Percentiles rank a stretch among this genome's conserved stretches.
Conservation (phyloP, 139 green algal species). For the Gonium pectorale region DNA sequence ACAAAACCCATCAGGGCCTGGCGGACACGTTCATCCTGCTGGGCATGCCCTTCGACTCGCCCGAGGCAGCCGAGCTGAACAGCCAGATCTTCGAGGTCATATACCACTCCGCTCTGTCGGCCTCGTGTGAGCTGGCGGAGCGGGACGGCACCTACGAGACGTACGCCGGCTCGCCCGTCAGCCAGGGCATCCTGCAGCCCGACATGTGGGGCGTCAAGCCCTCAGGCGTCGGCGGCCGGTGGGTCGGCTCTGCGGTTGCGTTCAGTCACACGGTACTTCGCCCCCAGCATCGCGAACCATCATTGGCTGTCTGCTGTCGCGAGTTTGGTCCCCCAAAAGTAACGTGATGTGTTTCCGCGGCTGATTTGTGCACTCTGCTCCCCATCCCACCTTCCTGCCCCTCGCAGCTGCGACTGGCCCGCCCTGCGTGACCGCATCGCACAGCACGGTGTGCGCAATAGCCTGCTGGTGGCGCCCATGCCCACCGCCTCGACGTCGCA, state of each 20-base stretch:
- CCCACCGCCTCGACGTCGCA: conserved; percentile 95
- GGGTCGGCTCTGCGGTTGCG: too few relatives aligned
- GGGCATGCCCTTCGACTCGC: conserved; percentile 96
- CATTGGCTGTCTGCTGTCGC: too few relatives aligned
- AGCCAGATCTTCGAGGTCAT: conserved; percentile 97
- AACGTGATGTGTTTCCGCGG: too few relatives aligned
- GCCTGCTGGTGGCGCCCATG: conserved; percentile 97
- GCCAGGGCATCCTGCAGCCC: conserved; percentile 89
- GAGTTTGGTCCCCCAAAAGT: too few relatives aligned
- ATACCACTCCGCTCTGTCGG: conserved; percentile 92
- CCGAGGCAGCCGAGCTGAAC: conserved; percentile 87
- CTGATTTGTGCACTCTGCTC: too few relatives aligned
- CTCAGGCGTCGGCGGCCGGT: conserved; percentile 26
- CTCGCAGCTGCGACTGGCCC: conserved; percentile 88
- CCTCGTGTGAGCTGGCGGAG: conserved; percentile 87
- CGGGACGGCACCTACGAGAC: conserved; percentile 88
- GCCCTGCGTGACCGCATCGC: conserved; percentile 82
- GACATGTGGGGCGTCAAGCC: conserved; percentile 97
- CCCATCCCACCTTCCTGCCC: too few relatives aligned
- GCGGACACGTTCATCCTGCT: conserved; percentile 99
- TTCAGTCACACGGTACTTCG: too few relatives aligned
- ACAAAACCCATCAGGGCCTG: conserved; percentile 76
- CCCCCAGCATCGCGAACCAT: too few relatives aligned
- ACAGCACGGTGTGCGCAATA: conserved; percentile 94
- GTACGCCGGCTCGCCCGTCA: conserved; percentile 89